These are phyloP conservation scores for Penstemon eatonii DNA, from an alignment of 257 asterid species.

Conservation along the genomic window DNA sequence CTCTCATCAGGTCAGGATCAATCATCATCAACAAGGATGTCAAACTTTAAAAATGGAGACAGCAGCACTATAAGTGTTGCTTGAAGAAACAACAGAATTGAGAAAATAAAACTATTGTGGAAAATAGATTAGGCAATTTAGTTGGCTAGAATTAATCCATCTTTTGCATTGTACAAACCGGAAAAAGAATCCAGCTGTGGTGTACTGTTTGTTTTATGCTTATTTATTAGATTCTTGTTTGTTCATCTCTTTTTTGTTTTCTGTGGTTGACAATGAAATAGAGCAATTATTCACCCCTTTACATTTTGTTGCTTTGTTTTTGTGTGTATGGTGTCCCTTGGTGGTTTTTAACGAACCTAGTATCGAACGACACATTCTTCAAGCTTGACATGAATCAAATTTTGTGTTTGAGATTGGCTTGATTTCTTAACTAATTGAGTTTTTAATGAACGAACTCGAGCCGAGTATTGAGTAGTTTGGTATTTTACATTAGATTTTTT, in stretches of 20 bases:
- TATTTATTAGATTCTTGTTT: constrained; percentile 34
- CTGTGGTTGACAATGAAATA: constrained; percentile 35
- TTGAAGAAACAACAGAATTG: constrained; percentile 28
- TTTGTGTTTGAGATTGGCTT: too few relatives aligned
- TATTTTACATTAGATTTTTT: too few relatives aligned
- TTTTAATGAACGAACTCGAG: too few relatives aligned
- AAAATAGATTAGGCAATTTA: constrained; percentile 37
- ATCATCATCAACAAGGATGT: constrained; percentile 34
- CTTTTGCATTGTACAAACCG: constrained; percentile 55
- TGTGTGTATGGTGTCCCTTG: too few relatives aligned
- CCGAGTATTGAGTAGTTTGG: too few relatives aligned
- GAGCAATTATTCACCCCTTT: constrained; percentile 27
- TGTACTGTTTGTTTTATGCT: constrained; percentile 44
- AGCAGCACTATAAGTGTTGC: constrained; percentile 50
- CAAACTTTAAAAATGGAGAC: constrained; percentile 51
- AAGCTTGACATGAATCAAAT: too few relatives aligned
- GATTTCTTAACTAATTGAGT: too few relatives aligned
- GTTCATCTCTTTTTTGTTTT: constrained; percentile 24
- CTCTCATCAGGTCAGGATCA: constrained; percentile 55
- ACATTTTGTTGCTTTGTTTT: constrained; percentile 25
- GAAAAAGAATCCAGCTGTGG: constrained; percentile 53
- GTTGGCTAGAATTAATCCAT: constrained; percentile 34
- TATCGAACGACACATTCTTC: too few relatives aligned
- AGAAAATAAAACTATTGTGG: constrained; percentile 31
- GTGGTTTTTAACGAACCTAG: too few relatives aligned